Base-by-base conservation (phyloP, 495 filamentous ascomycete genomes). In the Daldinia caldariorum region DNA sequence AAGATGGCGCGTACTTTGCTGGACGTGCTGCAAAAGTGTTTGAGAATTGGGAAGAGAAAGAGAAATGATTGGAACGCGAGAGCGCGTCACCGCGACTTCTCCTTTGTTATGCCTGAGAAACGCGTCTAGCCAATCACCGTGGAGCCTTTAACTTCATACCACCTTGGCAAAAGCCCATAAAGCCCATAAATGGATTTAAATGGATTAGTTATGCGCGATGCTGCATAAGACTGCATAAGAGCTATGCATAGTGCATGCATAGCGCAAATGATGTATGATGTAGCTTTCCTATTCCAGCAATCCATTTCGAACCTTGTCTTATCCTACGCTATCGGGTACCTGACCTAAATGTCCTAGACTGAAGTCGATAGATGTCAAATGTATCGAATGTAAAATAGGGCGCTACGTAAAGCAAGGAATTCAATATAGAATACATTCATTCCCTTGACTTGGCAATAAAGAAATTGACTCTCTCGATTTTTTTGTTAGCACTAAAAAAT, bases 41-140 rank as follows among this genome's bases (percentile, higher is more conserved):
- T 54, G 60, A 57, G 64, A 50, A 65, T 64, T 68, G 41, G 45
- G 14, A 14, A 32, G 34, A 29, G 6, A 14, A 51, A 12, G 47
- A 51, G 37, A 38, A 20, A 22, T 49, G 59, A 65, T 68, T 68
- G 65, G 70, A 68, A 65, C 56, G 57, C 57, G 47, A 61, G 10
- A 12, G 47, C 70, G 70, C 70, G 70, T 68, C 49, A 26, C 50
- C 51, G 61, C 57, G 49, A 6, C 38, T 61, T 54, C 53, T 29
- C 50, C 38, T 72, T 72, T 72, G 70, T 72, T 72, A 65, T 72
- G 70, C 61, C 29, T 43, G 43, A 22, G 18, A 0, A 51, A 22
- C 70, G 70, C 64, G 70, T 64, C 57, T 20, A 32, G 14, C 70
- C 70, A 72, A 72, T 72, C 70, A 72, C n/a, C 20, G 12, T n/a